Evolutionary conservation across 2,329 filamentous ascomycete genomes (phyloP).

Genomic region (Amesomyces nigricolor): DNA sequence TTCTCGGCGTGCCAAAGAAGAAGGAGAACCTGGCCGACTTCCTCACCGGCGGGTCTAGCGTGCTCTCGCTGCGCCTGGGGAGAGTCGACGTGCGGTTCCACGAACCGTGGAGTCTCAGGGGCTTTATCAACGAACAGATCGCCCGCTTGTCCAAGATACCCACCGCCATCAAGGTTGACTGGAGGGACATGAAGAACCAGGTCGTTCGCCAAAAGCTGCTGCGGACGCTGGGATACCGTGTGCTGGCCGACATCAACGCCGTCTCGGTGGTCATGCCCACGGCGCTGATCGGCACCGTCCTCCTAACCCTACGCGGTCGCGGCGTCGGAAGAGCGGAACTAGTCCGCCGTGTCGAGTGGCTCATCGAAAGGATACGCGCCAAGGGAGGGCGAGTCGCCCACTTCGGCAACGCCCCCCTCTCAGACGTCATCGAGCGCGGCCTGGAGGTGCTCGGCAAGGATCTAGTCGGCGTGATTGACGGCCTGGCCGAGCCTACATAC

Average conservation of each 20-base stretch:
- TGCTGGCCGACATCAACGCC: slow-evolving; percentile 88
- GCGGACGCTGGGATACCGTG: slow-evolving; percentile 83
- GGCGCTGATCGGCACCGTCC: slow-evolving; percentile 86
- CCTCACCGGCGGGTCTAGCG: slow-evolving; percentile 74
- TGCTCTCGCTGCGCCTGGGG: slow-evolving; percentile 82
- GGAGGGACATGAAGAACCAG: slow-evolving; percentile 43
- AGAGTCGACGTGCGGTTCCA: slow-evolving; percentile 94
- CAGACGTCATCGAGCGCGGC: slow-evolving; percentile 79
- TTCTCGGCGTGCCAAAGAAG: slow-evolving; percentile 88
- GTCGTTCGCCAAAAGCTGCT: slow-evolving; percentile 66
- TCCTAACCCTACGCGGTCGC: slow-evolving; percentile 83
- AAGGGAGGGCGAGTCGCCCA: slow-evolving; percentile 93
- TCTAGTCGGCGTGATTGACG: slow-evolving; percentile 73
- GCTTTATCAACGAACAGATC: slow-evolving; percentile 75
- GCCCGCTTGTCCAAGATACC: slow-evolving; percentile 49
- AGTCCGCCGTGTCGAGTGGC: slow-evolving; percentile 82
- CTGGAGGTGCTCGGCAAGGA: slow-evolving; percentile 88
- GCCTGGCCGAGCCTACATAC: slow-evolving; percentile 83
- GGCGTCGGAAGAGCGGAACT: slow-evolving; percentile 86
- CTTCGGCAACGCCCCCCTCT: slow-evolving; percentile 74
- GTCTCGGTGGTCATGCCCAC: slow-evolving; percentile 98
- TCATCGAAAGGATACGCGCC: slow-evolving; percentile 70
- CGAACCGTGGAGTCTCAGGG: slow-evolving; percentile 85
- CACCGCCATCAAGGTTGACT: slow-evolving; percentile 41
- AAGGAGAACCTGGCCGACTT: slow-evolving; percentile 92